Evolutionary conservation across 1,284 basidiomycete genomes (phyloP).

Genomic region (Pseudozyma sp.): DNA sequence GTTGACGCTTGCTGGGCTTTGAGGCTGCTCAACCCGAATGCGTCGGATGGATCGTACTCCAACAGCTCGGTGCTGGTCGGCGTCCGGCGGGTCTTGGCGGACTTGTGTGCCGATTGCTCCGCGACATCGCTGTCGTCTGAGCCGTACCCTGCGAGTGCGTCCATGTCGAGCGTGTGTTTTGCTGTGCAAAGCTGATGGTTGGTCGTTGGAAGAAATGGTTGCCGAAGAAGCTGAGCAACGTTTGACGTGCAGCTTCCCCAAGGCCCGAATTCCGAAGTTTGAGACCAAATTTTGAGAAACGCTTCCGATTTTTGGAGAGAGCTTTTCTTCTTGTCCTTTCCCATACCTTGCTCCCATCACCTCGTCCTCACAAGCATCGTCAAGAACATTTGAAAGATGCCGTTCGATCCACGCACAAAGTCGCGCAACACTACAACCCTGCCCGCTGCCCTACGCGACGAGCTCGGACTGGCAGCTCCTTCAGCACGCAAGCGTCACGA

Average conservation of each 20-base stretch:
- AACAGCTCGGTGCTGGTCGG: conserved; percentile 12
- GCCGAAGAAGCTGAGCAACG: not conserved
- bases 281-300: conserved; percentile 15
- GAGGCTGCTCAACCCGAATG: conserved; percentile 44
- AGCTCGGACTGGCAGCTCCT: conserved; percentile 58
- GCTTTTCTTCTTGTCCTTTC: conserved; percentile 8
- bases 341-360: not conserved
- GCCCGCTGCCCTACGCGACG: conserved; percentile 60
- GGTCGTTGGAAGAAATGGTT: not conserved
- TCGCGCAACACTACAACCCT: conserved; percentile 55
- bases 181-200: not conserved
- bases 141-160: conserved; percentile 50
- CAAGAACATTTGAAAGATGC: conserved; percentile 17
- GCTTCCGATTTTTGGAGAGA: not conserved
- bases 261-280: conserved; percentile 25
- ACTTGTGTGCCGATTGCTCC: conserved; percentile 7
- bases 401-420: conserved; percentile 43
- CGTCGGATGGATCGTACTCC: conserved; percentile 48
- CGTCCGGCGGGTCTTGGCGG: conserved; percentile 2
- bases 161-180: conserved; percentile 21
- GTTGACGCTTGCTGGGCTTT: conserved; percentile 1
- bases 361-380: too few species aligned
- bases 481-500: conserved; percentile 23
- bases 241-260: not conserved
- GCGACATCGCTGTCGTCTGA: conserved; percentile 48